Evolutionary conservation across 208 protist genomes (phyloP), one percentile per base, ranked within the genome.

Genomic region (Kentomonas sorsogonicus): DNA sequence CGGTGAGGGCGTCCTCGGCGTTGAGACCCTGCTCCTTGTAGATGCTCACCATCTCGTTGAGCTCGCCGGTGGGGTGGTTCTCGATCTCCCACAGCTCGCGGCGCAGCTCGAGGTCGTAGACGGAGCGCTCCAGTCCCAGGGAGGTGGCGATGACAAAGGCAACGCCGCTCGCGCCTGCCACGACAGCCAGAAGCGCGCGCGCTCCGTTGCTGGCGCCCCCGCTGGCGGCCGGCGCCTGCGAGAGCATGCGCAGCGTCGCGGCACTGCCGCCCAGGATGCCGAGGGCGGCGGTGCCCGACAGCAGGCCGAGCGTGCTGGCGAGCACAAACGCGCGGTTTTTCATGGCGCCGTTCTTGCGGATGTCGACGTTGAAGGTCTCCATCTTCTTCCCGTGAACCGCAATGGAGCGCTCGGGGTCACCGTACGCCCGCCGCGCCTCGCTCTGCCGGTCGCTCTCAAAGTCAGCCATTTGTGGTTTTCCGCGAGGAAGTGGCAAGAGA

Each of bases 11-110:
- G 33, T 98, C 91, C 22, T 94, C 83, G 41, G 89, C 74, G 1
- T 66, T 72, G 20, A 98, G 64, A 0, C 96, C 96, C 33, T 95
- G 93, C 1, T 72, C 60, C 40, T 78, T 82, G 80, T 98, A 98
- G 57, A 98, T 85, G 33, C 86, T 70, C 0, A 96, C 75, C 91
- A 98, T 97, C 66, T 97, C 93, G 44, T 83, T 64, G 46, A 91
- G 72, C 60, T 98, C 94, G 0, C 89, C 86, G 1, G 86, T 77
- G 23, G 92, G 60, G 72, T 95, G 72, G 52, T 97, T 96, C 7
- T 98, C 86, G 52, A 97, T 82, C 62, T 98, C 94, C 91, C 91
- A 97, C 61, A 90, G 56, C 66, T 98, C 89, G n/a, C 92, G 86
- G 20, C 73, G 63, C 43, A 94, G 64, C 61, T 98, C 91, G 15